Conservation (phyloP, 139 green algal genomes). For the Picochlorum costavermella region DNA sequence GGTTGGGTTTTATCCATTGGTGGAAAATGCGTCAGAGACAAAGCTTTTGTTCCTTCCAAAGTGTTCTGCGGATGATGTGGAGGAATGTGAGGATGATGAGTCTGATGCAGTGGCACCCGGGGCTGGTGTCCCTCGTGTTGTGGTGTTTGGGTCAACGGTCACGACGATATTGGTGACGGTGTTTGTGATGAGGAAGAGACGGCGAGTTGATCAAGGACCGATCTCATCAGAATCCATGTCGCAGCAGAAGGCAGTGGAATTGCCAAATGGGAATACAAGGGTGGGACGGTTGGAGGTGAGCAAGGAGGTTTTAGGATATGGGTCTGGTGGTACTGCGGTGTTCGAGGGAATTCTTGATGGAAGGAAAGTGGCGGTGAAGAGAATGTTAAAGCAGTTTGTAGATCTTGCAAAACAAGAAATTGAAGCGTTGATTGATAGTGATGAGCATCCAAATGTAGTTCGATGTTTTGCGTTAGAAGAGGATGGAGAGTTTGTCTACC, state of each 20-base stretch:
- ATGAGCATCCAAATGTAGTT: slow-evolving; percentile 92
- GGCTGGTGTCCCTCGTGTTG: background rate
- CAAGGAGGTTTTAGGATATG: slow-evolving; percentile 55
- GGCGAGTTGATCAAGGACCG: too few species aligned
- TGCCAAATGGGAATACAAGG: background rate
- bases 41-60: background rate
- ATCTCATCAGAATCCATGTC: background rate
- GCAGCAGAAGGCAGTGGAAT: background rate
- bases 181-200: too few species aligned
- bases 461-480: slow-evolving; percentile 94
- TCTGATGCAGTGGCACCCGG: background rate
- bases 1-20: slow-evolving; percentile 3
- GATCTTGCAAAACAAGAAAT: slow-evolving; percentile 89
- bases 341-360: slow-evolving; percentile 76
- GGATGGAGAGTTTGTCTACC: slow-evolving; percentile 93
- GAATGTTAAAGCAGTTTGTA: slow-evolving; percentile 77
- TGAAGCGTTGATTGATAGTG: slow-evolving; percentile 75
- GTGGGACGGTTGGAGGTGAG: slow-evolving; percentile 41
- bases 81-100: background rate
- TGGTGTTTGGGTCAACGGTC: too few species aligned
- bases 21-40: slow-evolving; percentile 4
- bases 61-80: background rate
- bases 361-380: slow-evolving; percentile 80
- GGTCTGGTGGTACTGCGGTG: slow-evolving; percentile 71
- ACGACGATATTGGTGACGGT: too few species aligned